Evolutionary conservation across 116 monocot genomes (phyloP), one percentile per base, ranked within the genome.

Genomic region (Iris pallida): DNA sequence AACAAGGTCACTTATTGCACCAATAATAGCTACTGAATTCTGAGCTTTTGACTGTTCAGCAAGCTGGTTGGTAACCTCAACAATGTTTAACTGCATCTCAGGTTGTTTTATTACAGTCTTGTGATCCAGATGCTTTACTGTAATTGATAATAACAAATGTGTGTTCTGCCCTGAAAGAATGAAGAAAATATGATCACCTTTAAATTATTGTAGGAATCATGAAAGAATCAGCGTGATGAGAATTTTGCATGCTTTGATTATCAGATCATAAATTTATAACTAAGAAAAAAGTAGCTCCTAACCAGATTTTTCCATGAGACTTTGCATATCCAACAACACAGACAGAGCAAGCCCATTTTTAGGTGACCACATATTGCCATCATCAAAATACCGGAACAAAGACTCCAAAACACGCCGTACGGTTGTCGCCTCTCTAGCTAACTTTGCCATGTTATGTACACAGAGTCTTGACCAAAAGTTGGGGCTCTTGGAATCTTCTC

Each of bases 111-210:
- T 16, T 18, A 95, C 82, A 45, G 79, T 64, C 80, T 84, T 91
- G 69, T 95, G 91, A 7, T 95, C 95, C 16, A 95, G 83, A 82
- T 95, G 95, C 81, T 95, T 95, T 48, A 91, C 73, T 60, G 91
- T 68, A 52, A 86, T 86, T 15, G 88, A 95, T 47, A 91, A 65
- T 60, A 95, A 59, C 10, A 95, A 48, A 79, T 91, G 88, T 3
- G 83, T 51, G 55, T 91, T 84, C 79, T 91, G 84, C 30, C 91
- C 95, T 95, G 74, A 12, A 81, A 81, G 41, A 30, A 43, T 18
- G 53, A 47, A 65, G 16, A 78, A 53, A 6, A 7, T 54, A 61
- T 2, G 10, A 48, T 48, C 16, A 56, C 30, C 30, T 44, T 9
- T 60, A 61, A 48, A 66, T 42, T 66, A 45, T 66, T 48, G 70